Conservation (phyloP, 2,329 filamentous ascomycete genomes). For the Catunica adiposa region DNA sequence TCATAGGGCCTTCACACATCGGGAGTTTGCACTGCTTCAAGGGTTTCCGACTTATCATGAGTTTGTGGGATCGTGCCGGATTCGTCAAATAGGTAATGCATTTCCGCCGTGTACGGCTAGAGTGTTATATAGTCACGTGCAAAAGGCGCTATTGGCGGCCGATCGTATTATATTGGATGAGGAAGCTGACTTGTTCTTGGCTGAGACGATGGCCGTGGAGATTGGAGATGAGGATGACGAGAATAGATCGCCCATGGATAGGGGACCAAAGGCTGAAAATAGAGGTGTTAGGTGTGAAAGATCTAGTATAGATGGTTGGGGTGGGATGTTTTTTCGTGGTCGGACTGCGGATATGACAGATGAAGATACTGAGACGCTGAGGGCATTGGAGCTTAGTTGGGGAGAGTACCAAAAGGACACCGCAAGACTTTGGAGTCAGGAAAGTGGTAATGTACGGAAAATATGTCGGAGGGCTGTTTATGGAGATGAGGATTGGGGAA, state of each 20-base stretch:
- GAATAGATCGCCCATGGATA: background rate
- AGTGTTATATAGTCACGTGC: slow-evolving; percentile 32
- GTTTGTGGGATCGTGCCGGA: slow-evolving; percentile 34
- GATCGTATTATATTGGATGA: slow-evolving; percentile 21
- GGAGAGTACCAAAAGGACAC: too few species aligned
- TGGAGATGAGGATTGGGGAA: too few species aligned
- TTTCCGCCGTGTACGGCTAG: slow-evolving; percentile 47
- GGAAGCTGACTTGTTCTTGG: slow-evolving; percentile 3
- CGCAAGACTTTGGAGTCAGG: too few species aligned
- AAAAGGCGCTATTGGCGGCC: slow-evolving; percentile 27
- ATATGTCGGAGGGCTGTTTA: too few species aligned
- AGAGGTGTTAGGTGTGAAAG: background rate
- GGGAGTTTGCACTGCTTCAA: slow-evolving; percentile 53
- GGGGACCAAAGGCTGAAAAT: background rate
- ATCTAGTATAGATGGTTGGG: background rate
- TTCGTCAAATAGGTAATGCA: slow-evolving; percentile 61
- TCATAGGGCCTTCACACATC: slow-evolving; percentile 41
- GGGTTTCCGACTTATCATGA: slow-evolving; percentile 47
- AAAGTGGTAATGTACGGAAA: too few species aligned
- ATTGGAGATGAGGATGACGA: slow-evolving; percentile 1
- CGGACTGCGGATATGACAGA: too few species aligned
- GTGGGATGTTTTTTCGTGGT: background rate
- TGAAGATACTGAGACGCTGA: too few species aligned
- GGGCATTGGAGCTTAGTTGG: too few species aligned
- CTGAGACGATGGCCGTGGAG: slow-evolving; percentile 13